A percentile compares a stretch with the other conserved stretches of the same genome.
phyloP scores from a whole-genome alignment of 257 asterid species.

The Cynanchum wilfordii region DNA sequence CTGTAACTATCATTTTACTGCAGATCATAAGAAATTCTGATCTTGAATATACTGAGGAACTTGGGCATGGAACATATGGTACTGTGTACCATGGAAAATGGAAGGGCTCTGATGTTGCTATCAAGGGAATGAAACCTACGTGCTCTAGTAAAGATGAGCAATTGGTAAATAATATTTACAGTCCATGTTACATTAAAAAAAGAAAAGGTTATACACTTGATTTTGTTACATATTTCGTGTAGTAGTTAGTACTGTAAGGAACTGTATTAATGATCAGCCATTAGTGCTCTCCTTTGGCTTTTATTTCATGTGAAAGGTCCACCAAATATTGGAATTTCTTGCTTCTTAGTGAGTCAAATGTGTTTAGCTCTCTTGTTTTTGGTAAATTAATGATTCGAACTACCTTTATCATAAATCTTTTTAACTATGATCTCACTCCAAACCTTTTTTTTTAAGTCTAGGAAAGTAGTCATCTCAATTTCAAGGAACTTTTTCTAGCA shows the following conservation, averaged over 20 bases:
- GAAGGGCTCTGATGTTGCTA: constrained; percentile 38
- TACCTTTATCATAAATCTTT: not conserved
- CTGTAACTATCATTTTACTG: not conserved
- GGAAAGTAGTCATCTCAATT: not conserved
- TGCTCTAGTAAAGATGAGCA: constrained; percentile 27
- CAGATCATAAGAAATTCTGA: constrained; percentile 27
- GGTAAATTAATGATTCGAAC: not conserved
- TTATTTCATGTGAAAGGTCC: not conserved
- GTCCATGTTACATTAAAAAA: not conserved
- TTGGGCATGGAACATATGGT: constrained; percentile 29
- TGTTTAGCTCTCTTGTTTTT: not conserved
- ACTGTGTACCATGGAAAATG: constrained; percentile 32
- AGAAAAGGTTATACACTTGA: not conserved
- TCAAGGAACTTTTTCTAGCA: not conserved
- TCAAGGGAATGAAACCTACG: constrained; percentile 23
- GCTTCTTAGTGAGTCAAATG: not conserved
- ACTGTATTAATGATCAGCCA: not conserved
- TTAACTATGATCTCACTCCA: not conserved
- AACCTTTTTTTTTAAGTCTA: not conserved
- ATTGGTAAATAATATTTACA: constrained; percentile 17
- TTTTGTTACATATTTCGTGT: not conserved
- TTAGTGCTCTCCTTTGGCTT: not conserved
- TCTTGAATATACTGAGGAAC: constrained; percentile 29
- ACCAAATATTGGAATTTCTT: not conserved
- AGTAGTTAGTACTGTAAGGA: not conserved